Conservation (phyloP, 305 asterid genomes). For the Fraxinus greggii region DNA sequence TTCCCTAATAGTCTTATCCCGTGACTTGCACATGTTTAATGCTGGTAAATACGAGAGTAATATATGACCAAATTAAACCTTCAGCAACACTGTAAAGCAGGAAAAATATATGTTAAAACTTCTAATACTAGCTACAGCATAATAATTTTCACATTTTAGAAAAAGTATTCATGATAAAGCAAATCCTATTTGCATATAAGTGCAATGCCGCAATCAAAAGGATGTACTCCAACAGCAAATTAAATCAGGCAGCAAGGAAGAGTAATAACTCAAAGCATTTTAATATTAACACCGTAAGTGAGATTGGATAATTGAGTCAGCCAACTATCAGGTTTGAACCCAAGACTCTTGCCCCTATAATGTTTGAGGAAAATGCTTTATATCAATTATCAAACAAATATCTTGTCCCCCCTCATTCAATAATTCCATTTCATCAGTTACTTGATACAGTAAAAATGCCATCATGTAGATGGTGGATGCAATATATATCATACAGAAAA, state of each 20-base stretch:
- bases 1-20: neutral
- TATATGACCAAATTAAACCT: neutral
- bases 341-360: neutral
- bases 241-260: neutral
- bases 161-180: neutral
- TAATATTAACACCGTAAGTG: neutral
- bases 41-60: neutral
- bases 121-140: neutral
- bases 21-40: neutral
- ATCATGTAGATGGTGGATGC: neutral
- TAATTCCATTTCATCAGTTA: neutral
- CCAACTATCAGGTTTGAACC: neutral
- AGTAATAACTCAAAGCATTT: neutral
- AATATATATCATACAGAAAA: slow-evolving; percentile 23
- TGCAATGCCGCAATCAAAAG: neutral
- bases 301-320: neutral
- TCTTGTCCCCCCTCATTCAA: neutral
- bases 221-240: neutral
- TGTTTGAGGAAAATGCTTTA: neutral
- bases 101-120: neutral
- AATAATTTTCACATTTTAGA: too few species aligned
- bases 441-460: neutral
- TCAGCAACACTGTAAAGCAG: neutral
- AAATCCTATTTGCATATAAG: neutral
- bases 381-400: neutral